Evolutionary conservation across 1,284 basidiomycete species (phyloP).

Genomic region (Testicularia cyperi): DNA sequence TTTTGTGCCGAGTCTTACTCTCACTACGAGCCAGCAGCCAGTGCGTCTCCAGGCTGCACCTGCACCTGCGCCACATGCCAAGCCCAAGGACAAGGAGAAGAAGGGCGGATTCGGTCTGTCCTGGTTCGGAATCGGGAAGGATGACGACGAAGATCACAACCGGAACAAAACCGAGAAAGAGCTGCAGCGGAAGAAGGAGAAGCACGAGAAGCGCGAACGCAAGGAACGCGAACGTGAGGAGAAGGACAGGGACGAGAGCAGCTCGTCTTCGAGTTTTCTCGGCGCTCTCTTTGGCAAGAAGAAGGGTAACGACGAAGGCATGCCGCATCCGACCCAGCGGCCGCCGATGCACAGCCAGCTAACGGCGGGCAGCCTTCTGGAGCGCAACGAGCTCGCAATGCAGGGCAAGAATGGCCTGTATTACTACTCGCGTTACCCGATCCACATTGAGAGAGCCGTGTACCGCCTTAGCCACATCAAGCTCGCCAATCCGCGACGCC

Average conservation of each 20-base stretch:
- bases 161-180: conserved; percentile 33
- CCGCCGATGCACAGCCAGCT: conserved; percentile 32
- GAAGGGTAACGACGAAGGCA: conserved; percentile 38
- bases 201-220: conserved; percentile 40
- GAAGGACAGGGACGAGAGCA: conserved; percentile 42
- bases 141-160: conserved; percentile 48
- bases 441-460: conserved; percentile 95
- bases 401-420: conserved; percentile 13
- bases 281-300: conserved; percentile 52
- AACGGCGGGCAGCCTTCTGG: conserved; percentile 45
- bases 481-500: conserved; percentile 90
- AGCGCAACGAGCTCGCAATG: conserved; percentile 26
- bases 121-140: conserved; percentile 56
- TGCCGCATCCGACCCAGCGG: conserved; percentile 3
- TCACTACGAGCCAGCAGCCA: no score
- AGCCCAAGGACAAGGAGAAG: conserved; percentile 50
- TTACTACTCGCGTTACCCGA: conserved; percentile 82
- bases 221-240: conserved; percentile 40
- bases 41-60: no score
- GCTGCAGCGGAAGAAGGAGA: conserved; percentile 36
- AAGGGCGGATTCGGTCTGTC: conserved; percentile 50
- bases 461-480: conserved; percentile 98
- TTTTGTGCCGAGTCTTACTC: no score
- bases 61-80: conserved; percentile 3
- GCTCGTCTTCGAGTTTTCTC: conserved; percentile 51